Conservation (phyloP, 352 stramenopile genomes). For the Phytophthora aleatoria region DNA sequence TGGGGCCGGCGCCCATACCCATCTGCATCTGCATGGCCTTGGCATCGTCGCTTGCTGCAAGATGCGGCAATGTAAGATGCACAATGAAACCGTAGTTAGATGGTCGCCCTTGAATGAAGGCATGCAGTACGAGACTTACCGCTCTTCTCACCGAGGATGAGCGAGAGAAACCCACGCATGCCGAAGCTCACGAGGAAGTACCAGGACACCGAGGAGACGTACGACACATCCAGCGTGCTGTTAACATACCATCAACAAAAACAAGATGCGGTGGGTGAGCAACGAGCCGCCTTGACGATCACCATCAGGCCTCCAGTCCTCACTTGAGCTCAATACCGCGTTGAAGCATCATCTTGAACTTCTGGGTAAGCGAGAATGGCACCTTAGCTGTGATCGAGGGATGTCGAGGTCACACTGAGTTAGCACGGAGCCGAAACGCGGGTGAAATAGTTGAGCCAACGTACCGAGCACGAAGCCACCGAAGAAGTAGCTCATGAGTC, state of each 20-base stretch:
- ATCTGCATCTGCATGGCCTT: constrained; percentile 94
- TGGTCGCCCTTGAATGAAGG: neutral
- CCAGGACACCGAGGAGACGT: constrained; percentile 97
- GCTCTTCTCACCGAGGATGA: constrained; percentile 94
- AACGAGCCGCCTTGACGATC: neutral
- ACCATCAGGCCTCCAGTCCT: neutral
- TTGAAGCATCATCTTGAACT: constrained; percentile 99
- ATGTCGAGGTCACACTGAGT: neutral
- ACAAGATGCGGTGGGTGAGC: constrained; percentile 7
- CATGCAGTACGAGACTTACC: constrained; percentile 38
- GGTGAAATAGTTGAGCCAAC: constrained; percentile 9
- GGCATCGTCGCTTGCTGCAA: constrained; percentile 82
- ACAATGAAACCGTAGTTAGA: constrained; percentile 8
- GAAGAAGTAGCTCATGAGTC: constrained; percentile 99
- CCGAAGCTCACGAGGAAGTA: constrained; percentile 99
- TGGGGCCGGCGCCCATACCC: constrained; percentile 85
- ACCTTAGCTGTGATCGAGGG: constrained; percentile 87
- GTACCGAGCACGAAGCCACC: constrained; percentile 95
- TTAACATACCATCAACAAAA: constrained; percentile 11
- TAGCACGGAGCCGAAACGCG: neutral
- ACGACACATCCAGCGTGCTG: constrained; percentile 96
- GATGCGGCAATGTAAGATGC: neutral
- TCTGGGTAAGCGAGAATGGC: constrained; percentile 97
- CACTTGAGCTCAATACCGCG: constrained; percentile 95
- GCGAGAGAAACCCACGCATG: constrained; percentile 95